Base-by-base conservation (phyloP, 2,329 filamentous ascomycete genomes). In the Grosmannia penicillata region DNA sequence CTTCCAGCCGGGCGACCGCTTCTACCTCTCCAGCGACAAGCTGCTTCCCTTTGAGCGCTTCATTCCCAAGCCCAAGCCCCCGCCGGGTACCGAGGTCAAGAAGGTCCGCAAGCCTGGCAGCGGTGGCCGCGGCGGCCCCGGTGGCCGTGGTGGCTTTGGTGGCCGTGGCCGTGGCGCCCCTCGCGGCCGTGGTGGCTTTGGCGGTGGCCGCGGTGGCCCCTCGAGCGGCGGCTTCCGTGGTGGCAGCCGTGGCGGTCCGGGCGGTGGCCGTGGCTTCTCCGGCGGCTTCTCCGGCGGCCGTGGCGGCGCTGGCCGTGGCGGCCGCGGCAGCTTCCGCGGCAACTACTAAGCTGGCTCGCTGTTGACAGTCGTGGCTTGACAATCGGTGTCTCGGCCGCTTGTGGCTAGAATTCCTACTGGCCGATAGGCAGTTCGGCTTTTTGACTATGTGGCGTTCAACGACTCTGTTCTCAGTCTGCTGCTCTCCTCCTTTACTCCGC, bases 1-100 rank as follows among this genome's bases (percentile, higher is more conserved):
- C 29, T 98, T 96, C 78, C 93, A 95, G 69, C 65, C 78, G 46
- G 91, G 91, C 56, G 91, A 96, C 70, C 94, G 93, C 66, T 93
- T 98, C 65, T 98, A 78, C 69, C 94, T 96, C 55, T 83, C 80
- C 51, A 75, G 78, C 54, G 91, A 96, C 66, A 98, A 95, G 70
- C 75, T 95, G 37, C 70, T 98, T 45, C 89, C 91, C 32, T 67
- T 96, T 51, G 91, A 98, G 62, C 86, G 82, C 70, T 98, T 98
- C 72, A 68, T 96, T 43, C 91, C 91, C 47, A 94, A 87, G 70
- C 89, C 89, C 39, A 95, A 95, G 69, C 66, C 68, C 37, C 63
- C 65, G 25, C 67, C 69, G 49, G 80, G 81, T 53, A 74, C 78
- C 44, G 59, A 70, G 62, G 59, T 65, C 47, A 70, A 68, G 55